Evolutionary conservation across 345 rosid species (phyloP), one percentile per base, ranked within the genome.

Genomic region (Crucihimalaya himalaica): DNA sequence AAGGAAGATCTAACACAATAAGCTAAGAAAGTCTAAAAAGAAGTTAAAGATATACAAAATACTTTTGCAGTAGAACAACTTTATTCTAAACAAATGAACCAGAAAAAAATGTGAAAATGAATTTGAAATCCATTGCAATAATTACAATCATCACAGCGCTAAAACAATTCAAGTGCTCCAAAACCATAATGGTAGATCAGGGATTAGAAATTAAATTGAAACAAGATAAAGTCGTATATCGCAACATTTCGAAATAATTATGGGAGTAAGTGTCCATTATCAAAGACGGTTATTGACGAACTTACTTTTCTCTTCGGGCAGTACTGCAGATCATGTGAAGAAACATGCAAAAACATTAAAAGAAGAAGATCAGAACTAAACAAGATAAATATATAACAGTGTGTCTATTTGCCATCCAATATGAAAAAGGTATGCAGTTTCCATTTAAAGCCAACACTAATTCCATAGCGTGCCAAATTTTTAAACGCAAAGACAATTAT

Each of bases 241-340:
- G 15, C 2, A 39, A 13, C 29, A 59, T 59, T n/a, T 60, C 29
- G 39, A 39, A 59, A 67, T 66, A 39, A 32, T 18, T 62, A 75
- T 57, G 71, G 16, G 80, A 64, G 55, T 59, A 34, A 39, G 51
- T 31, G 74, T 70, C 11, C 28, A 66, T 42, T 23, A 18, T 27
- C 52, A 74, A 46, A 29, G 61, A 42, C 18, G 21, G 71, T 39
- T 43, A 61, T 63, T 59, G 58, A 48, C 42, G 61, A 64, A 77
- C 99, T 88, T 87, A 95, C 99, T 90, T 84, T 76, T 81, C 72
- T 95, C 99, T 83, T 88, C 88, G 1, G 94, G 96, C 83, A 95
- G 89, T 72, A 87, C 99, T 95, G 96, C 81, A 75, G 77, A 42
- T 71, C 85, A 77, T 28, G 56, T 18, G 62, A 53, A 35, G 34